Evolutionary conservation across 192 early-diverging fungal genomes (phyloP).

Genomic region (Oehlia diaphana): DNA sequence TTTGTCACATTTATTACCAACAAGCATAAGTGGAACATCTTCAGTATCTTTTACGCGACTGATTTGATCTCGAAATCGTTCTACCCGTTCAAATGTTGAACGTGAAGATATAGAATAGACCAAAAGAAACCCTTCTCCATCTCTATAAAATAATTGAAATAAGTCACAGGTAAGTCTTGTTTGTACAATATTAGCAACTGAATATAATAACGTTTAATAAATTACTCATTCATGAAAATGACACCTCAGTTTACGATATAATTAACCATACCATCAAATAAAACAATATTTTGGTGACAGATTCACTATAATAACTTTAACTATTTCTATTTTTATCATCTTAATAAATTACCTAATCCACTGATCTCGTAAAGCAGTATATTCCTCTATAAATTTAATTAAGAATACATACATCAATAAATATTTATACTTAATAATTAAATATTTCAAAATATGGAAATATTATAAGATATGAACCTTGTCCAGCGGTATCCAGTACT

Average conservation of each 20-base stretch:
- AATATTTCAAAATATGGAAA: too few species aligned
- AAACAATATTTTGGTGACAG: not conserved
- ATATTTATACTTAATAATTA: too few species aligned
- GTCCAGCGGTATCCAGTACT: conserved; percentile 95
- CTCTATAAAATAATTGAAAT: conserved; percentile 22
- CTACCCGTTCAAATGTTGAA: conserved; percentile 85
- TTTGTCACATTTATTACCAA: conserved; percentile 95
- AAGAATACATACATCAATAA: not conserved
- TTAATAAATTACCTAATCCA: conserved; percentile 65
- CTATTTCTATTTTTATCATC: not conserved
- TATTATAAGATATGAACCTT: conserved; percentile 36
- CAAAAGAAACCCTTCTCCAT: conserved; percentile 87
- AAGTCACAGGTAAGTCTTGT: too few species aligned
- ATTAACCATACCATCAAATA: not conserved
- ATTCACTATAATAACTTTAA: not conserved
- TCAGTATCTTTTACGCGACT: conserved; percentile 87
- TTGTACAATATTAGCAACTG: too few species aligned
- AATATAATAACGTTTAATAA: too few species aligned
- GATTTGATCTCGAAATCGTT: conserved; percentile 86
- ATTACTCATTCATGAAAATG: not conserved
- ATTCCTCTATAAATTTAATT: conserved; percentile 56
- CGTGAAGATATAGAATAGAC: conserved; percentile 90
- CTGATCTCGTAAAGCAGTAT: conserved; percentile 77
- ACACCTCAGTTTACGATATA: not conserved
- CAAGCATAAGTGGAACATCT: conserved; percentile 82